phyloP scores from a whole-genome alignment of 106 monocot species.

The Alisma plantagoaquatica region DNA sequence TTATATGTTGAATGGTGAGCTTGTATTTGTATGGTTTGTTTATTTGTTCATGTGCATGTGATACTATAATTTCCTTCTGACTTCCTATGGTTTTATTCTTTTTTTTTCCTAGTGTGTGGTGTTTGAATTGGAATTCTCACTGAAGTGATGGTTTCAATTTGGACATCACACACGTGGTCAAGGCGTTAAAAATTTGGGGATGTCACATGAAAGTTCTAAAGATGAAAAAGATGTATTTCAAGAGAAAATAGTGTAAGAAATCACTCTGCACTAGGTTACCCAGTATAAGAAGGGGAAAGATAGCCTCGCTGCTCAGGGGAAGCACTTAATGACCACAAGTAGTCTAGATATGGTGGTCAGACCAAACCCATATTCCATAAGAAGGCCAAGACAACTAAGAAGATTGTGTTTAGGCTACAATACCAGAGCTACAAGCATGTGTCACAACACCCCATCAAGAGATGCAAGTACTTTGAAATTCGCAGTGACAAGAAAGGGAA shows the following conservation, averaged over 20 bases:
- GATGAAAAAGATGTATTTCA: not conserved
- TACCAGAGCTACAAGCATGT: not conserved
- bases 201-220: no score
- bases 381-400: not conserved
- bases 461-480: not conserved
- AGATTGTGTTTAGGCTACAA: not conserved
- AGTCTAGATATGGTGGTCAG: no score
- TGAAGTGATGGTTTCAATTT: no score
- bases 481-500: not conserved
- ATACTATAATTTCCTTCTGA: no score
- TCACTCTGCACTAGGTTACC: not conserved
- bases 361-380: not conserved
- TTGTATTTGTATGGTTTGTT: no score
- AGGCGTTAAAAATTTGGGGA: no score
- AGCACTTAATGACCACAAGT: not conserved
- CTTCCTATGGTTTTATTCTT: no score
- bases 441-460: not conserved
- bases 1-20: no score
- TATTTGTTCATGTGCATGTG: no score
- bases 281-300: conserved; percentile 1
- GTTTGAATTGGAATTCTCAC: no score
- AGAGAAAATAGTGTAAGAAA: not conserved
- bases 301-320: not conserved
- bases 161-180: no score
- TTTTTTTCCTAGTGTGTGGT: no score